Evolutionary conservation across 73 alveolate genomes (phyloP).

Genomic region (Blepharisma japonicum): DNA sequence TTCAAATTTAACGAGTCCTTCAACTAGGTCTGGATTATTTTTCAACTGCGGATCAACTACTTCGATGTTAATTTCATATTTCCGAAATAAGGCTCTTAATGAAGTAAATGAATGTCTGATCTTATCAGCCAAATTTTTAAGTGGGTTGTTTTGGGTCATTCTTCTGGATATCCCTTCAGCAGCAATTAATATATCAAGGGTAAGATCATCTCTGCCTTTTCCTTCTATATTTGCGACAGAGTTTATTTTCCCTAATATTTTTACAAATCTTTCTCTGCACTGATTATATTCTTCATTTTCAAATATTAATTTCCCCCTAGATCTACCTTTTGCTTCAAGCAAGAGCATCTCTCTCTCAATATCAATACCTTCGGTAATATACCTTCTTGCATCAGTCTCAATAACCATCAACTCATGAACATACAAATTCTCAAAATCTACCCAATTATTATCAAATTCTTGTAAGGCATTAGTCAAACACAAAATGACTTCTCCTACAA

Average conservation of each 20-base stretch:
- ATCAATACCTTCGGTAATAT: constrained; percentile 84
- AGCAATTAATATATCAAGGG: constrained; percentile 73
- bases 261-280: constrained; percentile 67
- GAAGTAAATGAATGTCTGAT: constrained; percentile 53
- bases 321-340: constrained; percentile 81
- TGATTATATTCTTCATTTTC: constrained; percentile 35
- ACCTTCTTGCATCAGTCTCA: constrained; percentile 92
- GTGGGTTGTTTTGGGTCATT: constrained; percentile 68
- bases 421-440: constrained; percentile 56
- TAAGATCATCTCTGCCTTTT: constrained; percentile 94
- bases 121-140: constrained; percentile 79
- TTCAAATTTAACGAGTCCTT: constrained; percentile 78
- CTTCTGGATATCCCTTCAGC: constrained; percentile 89
- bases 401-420: constrained; percentile 92
- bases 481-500: constrained; percentile 51
- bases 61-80: constrained; percentile 89
- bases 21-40: constrained; percentile 91
- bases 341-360: constrained; percentile 82
- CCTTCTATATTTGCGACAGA: constrained; percentile 94
- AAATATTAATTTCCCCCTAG: constrained; percentile 75
- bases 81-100: constrained; percentile 63
- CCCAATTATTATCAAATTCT: constrained; percentile 53
- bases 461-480: constrained; percentile 39
- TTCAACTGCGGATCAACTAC: constrained; percentile 91
- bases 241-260: constrained; percentile 81